These are phyloP conservation scores for Hirschfeldia incana DNA, from an alignment of 345 rosid genomes.

Conservation along the genomic window DNA sequence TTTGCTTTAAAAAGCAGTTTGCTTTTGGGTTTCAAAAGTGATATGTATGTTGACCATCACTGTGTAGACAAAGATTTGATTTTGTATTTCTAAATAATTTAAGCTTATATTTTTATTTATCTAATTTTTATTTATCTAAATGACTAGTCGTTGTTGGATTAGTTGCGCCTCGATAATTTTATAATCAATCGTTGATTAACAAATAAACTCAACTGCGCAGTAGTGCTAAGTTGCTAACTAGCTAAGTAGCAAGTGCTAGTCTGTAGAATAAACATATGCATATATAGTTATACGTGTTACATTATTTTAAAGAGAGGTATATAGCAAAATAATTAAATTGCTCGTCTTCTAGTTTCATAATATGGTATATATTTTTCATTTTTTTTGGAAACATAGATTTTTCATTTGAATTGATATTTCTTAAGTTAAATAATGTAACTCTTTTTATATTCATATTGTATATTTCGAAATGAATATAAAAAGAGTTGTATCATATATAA, in stretches of 20 bases:
- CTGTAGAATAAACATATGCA: not conserved
- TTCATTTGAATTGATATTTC: too few relatives aligned
- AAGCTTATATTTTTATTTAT: not conserved
- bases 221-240: not conserved
- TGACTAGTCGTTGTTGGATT: constrained; percentile 15
- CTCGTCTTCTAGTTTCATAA: not conserved
- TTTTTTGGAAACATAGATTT: too few relatives aligned
- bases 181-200: not conserved
- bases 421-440: too few relatives aligned
- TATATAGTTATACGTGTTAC: not conserved
- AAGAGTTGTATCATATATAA: too few relatives aligned
- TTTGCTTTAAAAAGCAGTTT: constrained; percentile 59
- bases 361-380: not conserved
- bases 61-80: constrained; percentile 45
- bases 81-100: constrained; percentile 21
- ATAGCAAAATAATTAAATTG: not conserved
- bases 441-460: too few relatives aligned
- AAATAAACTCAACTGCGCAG: not conserved
- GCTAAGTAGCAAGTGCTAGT: not conserved
- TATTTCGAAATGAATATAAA: too few relatives aligned
- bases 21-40: constrained; percentile 51
- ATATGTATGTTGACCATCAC: constrained; percentile 48
- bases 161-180: not conserved
- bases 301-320: not conserved
- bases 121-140: not conserved